phyloP scores from a whole-genome alignment of 2,329 filamentous ascomycete species.

The Nannizziopsis arthrosporioides region DNA sequence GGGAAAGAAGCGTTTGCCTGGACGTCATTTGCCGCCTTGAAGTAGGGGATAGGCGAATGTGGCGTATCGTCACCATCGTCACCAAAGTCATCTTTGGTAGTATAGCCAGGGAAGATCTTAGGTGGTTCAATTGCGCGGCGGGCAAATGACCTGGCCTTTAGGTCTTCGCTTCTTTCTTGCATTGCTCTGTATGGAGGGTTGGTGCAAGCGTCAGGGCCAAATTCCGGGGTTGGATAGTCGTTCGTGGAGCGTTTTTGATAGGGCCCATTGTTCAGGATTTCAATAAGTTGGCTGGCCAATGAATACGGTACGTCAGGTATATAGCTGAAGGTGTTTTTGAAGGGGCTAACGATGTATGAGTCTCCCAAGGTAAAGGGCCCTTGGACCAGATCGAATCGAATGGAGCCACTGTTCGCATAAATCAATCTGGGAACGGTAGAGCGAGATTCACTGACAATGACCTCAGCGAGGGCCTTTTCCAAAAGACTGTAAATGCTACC shows the following conservation, averaged over 20 bases:
- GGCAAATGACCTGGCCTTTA: slow-evolving; percentile 14
- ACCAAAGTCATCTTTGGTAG: slow-evolving; percentile 26
- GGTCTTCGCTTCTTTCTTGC: slow-evolving; percentile 2
- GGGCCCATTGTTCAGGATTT: slow-evolving; percentile 20
- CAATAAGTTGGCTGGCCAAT: slow-evolving; percentile 21
- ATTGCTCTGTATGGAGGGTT: slow-evolving; percentile 15
- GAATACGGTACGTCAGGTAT: slow-evolving; percentile 24
- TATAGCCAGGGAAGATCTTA: slow-evolving; percentile 20
- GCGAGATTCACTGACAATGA: slow-evolving; percentile 43
- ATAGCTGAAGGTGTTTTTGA: slow-evolving; percentile 22
- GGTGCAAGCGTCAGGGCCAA: slow-evolving; percentile 13
- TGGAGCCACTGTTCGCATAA: slow-evolving; percentile 48
- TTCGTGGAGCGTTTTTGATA: slow-evolving; percentile 20
- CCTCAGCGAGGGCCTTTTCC: slow-evolving; percentile 39
- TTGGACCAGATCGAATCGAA: slow-evolving; percentile 52
- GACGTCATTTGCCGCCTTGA: slow-evolving; percentile 21
- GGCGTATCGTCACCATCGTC: slow-evolving; percentile 26
- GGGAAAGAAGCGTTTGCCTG: slow-evolving; percentile 25
- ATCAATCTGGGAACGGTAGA: slow-evolving; percentile 43
- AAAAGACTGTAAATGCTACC: slow-evolving; percentile 48
- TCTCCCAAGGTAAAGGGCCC: slow-evolving; percentile 47
- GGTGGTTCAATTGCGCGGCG: slow-evolving; percentile 13
- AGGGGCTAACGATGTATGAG: slow-evolving; percentile 21
- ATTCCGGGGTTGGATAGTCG: slow-evolving; percentile 2
- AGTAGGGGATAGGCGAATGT: slow-evolving; percentile 21